phyloP scores from a whole-genome alignment of 805 yeast species.

The Spathaspora passalidarum region DNA sequence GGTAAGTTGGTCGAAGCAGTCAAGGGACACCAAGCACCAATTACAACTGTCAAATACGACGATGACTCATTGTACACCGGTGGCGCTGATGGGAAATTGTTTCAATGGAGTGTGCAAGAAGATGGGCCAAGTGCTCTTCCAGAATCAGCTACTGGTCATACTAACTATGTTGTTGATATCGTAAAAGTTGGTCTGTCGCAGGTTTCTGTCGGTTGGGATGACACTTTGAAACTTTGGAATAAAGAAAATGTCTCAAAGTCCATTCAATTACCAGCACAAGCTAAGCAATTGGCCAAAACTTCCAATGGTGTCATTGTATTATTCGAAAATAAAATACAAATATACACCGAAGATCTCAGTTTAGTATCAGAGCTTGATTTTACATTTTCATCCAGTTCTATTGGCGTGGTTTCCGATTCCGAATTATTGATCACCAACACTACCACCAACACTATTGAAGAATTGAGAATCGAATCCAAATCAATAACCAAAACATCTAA shows the following conservation, averaged over 20 bases:
- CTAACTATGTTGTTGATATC: constrained; percentile 63
- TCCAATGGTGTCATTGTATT: constrained; percentile 28
- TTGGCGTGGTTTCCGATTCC: constrained; percentile 20
- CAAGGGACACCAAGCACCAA: constrained; percentile 78
- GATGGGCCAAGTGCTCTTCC: constrained; percentile 15
- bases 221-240: constrained; percentile 49
- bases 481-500: constrained; percentile 48
- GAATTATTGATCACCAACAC: constrained; percentile 30
- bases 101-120: constrained; percentile 49
- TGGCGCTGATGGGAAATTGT: constrained; percentile 75
- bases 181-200: constrained; percentile 22
- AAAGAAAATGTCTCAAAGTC: constrained; percentile 12
- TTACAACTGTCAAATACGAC: constrained; percentile 48
- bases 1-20: constrained; percentile 29
- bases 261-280: constrained; percentile 26
- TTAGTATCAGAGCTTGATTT: constrained; percentile 17
- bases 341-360: constrained; percentile 13
- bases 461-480: constrained; percentile 12
- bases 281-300: constrained; percentile 31
- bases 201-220: constrained; percentile 87
- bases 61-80: constrained; percentile 55
- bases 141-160: constrained; percentile 40
- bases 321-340: constrained; percentile 27
- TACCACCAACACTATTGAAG: constrained; percentile 28
- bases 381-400: constrained; percentile 20